phyloP scores from a whole-genome alignment of 1,139 yeast genomes.

The Kodamaea arcana region DNA sequence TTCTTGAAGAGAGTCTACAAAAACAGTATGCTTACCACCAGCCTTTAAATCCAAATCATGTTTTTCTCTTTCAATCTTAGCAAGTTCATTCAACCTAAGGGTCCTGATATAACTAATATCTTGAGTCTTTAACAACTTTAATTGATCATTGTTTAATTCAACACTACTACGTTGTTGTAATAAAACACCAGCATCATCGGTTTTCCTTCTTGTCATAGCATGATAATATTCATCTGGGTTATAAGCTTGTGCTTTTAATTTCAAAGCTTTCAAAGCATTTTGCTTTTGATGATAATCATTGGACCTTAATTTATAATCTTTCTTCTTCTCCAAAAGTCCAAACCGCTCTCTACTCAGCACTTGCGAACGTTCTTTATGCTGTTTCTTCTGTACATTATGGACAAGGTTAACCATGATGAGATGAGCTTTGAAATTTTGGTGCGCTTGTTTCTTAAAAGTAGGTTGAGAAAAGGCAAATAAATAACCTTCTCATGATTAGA shows the following conservation, averaged over 20 bases:
- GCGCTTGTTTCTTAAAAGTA: not conserved
- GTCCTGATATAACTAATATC: constrained; percentile 84
- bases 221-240: constrained; percentile 98
- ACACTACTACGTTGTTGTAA: constrained; percentile 66
- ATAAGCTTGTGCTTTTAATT: constrained; percentile 64
- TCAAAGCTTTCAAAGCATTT: constrained; percentile 72
- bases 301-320: constrained; percentile 87
- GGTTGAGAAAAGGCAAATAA: not conserved
- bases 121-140: constrained; percentile 79
- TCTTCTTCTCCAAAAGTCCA: constrained; percentile 91
- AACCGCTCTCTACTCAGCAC: constrained; percentile 64
- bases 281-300: constrained; percentile 86
- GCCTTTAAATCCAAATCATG: constrained; percentile 51
- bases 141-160: constrained; percentile 65
- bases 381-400: constrained; percentile 91
- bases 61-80: constrained; percentile 59
- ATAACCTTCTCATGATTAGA: not conserved
- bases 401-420: constrained; percentile 67
- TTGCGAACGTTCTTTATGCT: constrained; percentile 92
- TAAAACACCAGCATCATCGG: constrained; percentile 66
- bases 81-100: constrained; percentile 62
- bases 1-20: constrained; percentile 62
- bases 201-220: constrained; percentile 71
- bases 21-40: constrained; percentile 77
- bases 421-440: constrained; percentile 5